phyloP scores from a whole-genome alignment of 2,329 filamentous ascomycete genomes.

The Colletotrichum sidae region DNA sequence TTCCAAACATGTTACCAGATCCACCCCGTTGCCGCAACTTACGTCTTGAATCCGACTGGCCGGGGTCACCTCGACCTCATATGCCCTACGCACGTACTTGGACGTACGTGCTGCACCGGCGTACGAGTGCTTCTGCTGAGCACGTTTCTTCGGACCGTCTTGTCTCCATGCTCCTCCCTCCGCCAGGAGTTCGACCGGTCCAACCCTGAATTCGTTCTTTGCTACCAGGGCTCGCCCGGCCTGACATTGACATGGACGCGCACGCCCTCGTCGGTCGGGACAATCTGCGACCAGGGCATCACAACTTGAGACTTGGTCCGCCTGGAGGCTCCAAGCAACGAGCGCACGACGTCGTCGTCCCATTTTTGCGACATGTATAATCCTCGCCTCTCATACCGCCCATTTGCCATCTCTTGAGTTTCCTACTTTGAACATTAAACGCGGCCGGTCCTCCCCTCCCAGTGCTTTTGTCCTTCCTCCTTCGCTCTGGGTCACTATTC shows the following conservation, averaged over 20 bases:
- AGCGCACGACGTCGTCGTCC: slow-evolving; percentile 36
- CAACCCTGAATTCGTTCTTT: slow-evolving; percentile 13
- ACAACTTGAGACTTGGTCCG: slow-evolving; percentile 36
- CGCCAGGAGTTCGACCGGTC: slow-evolving; percentile 29
- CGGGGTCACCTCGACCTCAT: slow-evolving; percentile 12
- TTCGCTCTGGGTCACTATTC: slow-evolving; percentile 11
- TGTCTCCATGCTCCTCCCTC: no score
- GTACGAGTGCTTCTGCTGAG: no score
- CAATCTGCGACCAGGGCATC: slow-evolving; percentile 36
- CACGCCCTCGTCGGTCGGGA: slow-evolving; percentile 31
- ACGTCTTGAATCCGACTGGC: slow-evolving; percentile 30
- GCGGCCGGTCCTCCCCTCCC: slow-evolving; percentile 1
- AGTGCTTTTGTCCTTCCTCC: background rate
- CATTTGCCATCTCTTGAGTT: slow-evolving; percentile 20
- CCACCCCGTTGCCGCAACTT: slow-evolving; percentile 34
- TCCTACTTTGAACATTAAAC: slow-evolving; percentile 35
- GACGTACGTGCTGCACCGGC: no score
- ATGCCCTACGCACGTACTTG: slow-evolving; percentile 11
- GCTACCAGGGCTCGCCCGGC: slow-evolving; percentile 17
- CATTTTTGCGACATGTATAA: slow-evolving; percentile 37
- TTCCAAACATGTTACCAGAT: slow-evolving; percentile 34
- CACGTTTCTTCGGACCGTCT: no score
- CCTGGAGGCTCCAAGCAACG: slow-evolving; percentile 34
- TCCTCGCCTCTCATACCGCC: slow-evolving; percentile 19
- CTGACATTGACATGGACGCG: slow-evolving; percentile 34